A percentile compares a stretch with the other conserved stretches of the same genome.
phyloP scores from a whole-genome alignment of 768 basidiomycete genomes.

The Hericium rajendrae region DNA sequence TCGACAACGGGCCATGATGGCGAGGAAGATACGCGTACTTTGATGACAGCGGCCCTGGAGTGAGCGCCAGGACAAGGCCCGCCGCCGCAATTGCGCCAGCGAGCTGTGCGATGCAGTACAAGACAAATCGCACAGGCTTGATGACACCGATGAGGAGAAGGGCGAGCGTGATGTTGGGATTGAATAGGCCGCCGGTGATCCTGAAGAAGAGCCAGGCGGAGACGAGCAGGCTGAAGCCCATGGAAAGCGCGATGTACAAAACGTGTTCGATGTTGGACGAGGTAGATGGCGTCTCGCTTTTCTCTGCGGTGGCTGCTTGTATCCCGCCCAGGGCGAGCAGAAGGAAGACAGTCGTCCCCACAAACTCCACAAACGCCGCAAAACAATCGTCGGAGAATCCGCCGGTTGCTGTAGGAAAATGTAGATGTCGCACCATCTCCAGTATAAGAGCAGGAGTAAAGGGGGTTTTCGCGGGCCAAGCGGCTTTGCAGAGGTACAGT shows the following conservation, averaged over 20 bases:
- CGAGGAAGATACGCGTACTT: constrained; percentile 31
- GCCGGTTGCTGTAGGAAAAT: constrained; percentile 5
- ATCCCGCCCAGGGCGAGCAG: constrained; percentile 57
- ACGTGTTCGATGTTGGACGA: constrained; percentile 26
- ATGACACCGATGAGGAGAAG: constrained; percentile 49
- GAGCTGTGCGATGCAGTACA: constrained; percentile 56
- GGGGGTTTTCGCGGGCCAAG: not conserved
- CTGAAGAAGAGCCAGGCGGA: constrained; percentile 64
- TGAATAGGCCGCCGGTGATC: constrained; percentile 56
- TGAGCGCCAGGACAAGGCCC: constrained; percentile 43
- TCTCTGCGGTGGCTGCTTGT: constrained; percentile 40
- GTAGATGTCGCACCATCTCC: not conserved
- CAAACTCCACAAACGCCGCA: constrained; percentile 47
- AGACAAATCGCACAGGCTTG: constrained; percentile 42
- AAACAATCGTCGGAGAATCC: constrained; percentile 29
- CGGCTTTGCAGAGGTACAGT: not conserved
- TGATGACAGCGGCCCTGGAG: constrained; percentile 43
- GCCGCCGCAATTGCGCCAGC: constrained; percentile 50
- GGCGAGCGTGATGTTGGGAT: constrained; percentile 51
- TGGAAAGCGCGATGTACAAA: constrained; percentile 48
- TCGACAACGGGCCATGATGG: too few species aligned
- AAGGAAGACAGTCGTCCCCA: constrained; percentile 54
- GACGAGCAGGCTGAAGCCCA: constrained; percentile 53
- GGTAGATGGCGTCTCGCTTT: constrained; percentile 4
- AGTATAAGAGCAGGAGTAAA: constrained; percentile 1